Base-by-base conservation (phyloP, 345 rosid genomes). In the Citrus mangshanensis region DNA sequence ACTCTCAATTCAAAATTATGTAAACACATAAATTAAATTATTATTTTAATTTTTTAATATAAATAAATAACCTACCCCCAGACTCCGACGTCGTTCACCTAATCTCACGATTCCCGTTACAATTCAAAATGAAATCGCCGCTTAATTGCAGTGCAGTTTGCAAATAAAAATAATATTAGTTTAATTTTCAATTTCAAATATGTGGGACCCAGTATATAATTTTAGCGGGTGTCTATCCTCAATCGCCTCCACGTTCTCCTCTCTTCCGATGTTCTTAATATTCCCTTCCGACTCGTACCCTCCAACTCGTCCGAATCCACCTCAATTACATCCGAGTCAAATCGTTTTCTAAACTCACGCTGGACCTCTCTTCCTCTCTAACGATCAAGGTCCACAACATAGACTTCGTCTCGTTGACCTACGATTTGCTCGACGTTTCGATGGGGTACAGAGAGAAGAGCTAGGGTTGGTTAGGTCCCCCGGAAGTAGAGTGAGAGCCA, bases 371-470 rank as follows among this genome's bases (percentile, higher is more conserved):
- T 24, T 92, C 93, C 82, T 81, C 86, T 4, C 85, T 93, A 63
- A 79, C 91, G 32, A 68, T 92, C 83, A 87, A 79, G 85, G 93
- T 95, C 73, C 81, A 56, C 18, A 95, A 93, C 78, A 79, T 83
- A 6, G 95, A 95, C 67, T 84, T 89, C 86, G 89, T 89, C 86
- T 89, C 97, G 7, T 82, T 95, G 1, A 83, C 87, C 37, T 91
- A 91, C 77, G 84, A 89, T 28, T 84, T 91, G 32, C 91, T 95
- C 9, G 77, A 65, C 22, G 93, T 90, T 24, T 88, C 92, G 46
- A 83, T 95, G 67, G 95, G 98, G 71, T 95, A 93, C 80, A 77
- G 95, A 81, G 98, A 92, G 87, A 90, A 80, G 88, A 90, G 87
- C 84, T 95, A 67, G 98, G 97, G 79, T 30, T 88, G 56, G 94